phyloP scores from a whole-genome alignment of 495 filamentous ascomycete species.

The Aspergillus conjunctus region DNA sequence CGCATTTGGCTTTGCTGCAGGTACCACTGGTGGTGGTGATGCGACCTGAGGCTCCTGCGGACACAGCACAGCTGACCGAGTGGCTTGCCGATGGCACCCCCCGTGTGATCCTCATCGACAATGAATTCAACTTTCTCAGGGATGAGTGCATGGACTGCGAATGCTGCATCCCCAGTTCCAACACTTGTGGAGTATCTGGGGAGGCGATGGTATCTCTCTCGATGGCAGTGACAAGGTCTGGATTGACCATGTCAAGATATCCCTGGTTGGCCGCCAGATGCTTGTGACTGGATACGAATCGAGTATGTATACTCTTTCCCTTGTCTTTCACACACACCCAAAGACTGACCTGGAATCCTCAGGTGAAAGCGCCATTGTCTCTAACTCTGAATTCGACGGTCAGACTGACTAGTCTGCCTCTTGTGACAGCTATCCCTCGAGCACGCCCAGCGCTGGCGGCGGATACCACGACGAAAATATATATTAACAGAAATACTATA shows the following conservation, averaged over 20 bases:
- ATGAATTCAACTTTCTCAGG: slow-evolving; percentile 49
- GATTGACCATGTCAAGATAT: slow-evolving; percentile 45
- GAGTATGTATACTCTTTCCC: slow-evolving; percentile 21
- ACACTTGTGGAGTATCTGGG: slow-evolving; percentile 38
- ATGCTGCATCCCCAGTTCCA: slow-evolving; percentile 34
- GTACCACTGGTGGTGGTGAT: slow-evolving; percentile 53
- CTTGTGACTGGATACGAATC: slow-evolving; percentile 32
- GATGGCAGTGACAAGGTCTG: slow-evolving; percentile 37
- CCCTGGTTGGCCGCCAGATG: slow-evolving; percentile 36
- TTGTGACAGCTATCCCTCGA: slow-evolving; percentile 46
- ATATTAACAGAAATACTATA: background rate
- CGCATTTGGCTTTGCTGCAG: slow-evolving; percentile 50
- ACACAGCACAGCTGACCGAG: slow-evolving; percentile 37
- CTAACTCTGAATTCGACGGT: slow-evolving; percentile 53
- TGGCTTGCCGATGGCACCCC: slow-evolving; percentile 43
- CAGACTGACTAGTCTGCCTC: slow-evolving; percentile 50
- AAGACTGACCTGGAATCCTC: slow-evolving; percentile 1
- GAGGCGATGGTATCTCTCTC: slow-evolving; percentile 43
- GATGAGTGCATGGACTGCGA: slow-evolving; percentile 42
- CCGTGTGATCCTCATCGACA: slow-evolving; percentile 52
- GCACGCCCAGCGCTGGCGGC: background rate
- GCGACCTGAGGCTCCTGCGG: slow-evolving; percentile 47
- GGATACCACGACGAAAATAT: background rate
- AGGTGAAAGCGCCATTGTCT: slow-evolving; percentile 37
- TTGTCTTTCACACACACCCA: background rate